Base-by-base conservation (phyloP, 345 rosid genomes). In the Zanthoxylum bungeanum region DNA sequence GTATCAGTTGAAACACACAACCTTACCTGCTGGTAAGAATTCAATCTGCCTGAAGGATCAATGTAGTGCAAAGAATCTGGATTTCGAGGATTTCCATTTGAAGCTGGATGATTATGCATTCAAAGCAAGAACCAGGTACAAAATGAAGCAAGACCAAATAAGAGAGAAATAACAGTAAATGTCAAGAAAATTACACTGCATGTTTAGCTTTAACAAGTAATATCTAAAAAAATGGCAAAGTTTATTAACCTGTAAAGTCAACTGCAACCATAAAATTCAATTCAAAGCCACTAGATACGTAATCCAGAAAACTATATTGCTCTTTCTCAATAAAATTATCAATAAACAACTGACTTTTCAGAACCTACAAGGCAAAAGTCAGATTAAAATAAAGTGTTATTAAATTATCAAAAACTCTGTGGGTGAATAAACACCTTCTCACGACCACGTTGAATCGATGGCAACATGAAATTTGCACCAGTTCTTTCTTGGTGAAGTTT, bases 231-330 rank as follows among this genome's bases (percentile, higher is more conserved):
- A 49, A 40, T 37, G 11, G 44, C 12, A 33, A 61, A 50, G 57
- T 60, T 63, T 64, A 71, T 17, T 69, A 64, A 89, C 98, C 98
- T 5, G 98, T 93, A 76, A 93, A 93, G 81, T 93, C 98, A 59
- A 91, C 82, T 28, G 98, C 97, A 73, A 93, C 96, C 97, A 93
- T 91, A 69, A 93, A 93, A 72, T 88, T 91, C 30, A 91, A 85
- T 78, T 93, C 86, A 17, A 89, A 91, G 27, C 97, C 97, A 57
- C 90, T 86, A 11, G 97, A 88, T 58, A 91, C 84, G 81, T 93
- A 93, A 78, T 91, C 97, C 75, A 93, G 81, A 81, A 93, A 91
- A 77, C 83, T 93, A 75, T 79, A 79, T 37, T 86, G 92, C 46
- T 83, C 75, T 84, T 84, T 87, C 80, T 89, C 96, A 62, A 76